These are phyloP conservation scores for Endocarpon pusillum DNA, from an alignment of 495 filamentous ascomycete genomes.

Conservation along the genomic window DNA sequence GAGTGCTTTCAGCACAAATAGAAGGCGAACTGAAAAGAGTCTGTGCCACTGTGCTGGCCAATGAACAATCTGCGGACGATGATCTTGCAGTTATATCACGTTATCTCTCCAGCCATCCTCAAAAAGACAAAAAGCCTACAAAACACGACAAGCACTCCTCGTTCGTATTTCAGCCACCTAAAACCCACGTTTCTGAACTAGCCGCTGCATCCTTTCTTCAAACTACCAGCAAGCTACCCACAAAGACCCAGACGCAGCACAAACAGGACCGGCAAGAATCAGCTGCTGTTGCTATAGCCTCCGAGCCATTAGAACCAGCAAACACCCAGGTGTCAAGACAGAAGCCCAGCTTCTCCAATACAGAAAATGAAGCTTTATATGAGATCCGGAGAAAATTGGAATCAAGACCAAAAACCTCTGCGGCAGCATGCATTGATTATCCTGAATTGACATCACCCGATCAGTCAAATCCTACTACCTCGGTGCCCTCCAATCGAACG, in stretches of 20 bases:
- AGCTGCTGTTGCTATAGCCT: neutral
- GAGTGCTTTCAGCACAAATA: neutral
- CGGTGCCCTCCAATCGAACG: neutral
- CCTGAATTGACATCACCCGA: too few relatives aligned
- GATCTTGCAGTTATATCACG: too few relatives aligned
- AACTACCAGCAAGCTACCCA: neutral
- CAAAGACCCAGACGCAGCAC: too few relatives aligned
- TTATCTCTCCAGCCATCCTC: neutral
- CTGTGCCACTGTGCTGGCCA: neutral
- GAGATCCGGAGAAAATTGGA: conserved; percentile 1
- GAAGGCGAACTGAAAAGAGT: neutral
- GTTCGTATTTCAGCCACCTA: neutral
- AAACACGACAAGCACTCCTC: conserved; percentile 1
- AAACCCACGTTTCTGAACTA: neutral
- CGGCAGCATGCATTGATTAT: conserved; percentile 1
- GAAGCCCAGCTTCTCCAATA: neutral
- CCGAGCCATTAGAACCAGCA: conserved; percentile 1
- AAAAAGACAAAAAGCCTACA: neutral
- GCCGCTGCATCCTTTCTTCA: neutral
- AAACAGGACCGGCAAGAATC: neutral
- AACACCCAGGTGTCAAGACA: neutral
- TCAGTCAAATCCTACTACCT: neutral
- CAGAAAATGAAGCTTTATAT: neutral
- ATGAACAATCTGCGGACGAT: neutral
- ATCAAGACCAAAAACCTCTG: neutral